Evolutionary conservation across 805 yeast genomes (phyloP), one percentile per base, ranked within the genome.

Genomic region (Candida piceae): DNA sequence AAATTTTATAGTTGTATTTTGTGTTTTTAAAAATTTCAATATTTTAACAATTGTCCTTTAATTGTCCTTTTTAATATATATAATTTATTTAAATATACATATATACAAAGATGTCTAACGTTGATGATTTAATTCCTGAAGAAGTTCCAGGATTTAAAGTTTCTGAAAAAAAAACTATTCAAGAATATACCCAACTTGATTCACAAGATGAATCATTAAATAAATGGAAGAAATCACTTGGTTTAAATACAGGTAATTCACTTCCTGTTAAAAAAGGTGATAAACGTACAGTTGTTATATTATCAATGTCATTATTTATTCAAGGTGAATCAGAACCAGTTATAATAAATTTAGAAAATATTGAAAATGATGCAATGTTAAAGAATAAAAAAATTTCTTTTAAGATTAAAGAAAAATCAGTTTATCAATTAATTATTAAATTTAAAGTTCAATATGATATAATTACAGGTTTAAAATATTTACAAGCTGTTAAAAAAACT

Each of bases 161-260:
- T 16, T 74, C 76, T 28, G 74, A 77, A 57, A 69, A 88, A 66
- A 87, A 87, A 55, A 82, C 94, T 13, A 72, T 88, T 29, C 87
- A 76, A 29, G 96, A 88, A 57, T 88, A 88, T 61, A 76, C 80
- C 38, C 72, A 80, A 39, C 63, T 88, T 48, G 97, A 88, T 56
- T 90, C 90, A 10, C 84, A 87, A 50, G 97, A 88, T 58, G 96
- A 86, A 61, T 82, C 94, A 13, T 69, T 88, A 45, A 84, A 82
- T 44, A 85, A 84, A 60, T 88, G 97, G 97, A 89, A 89, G 60
- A 84, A 79, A 39, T 84, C 95, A 1, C 66, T 88, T 22, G 97
- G 97, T 1, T 66, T 88, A 40, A 62, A 78, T 34, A 70, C 77
- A 8, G 79, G 78, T 41, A 53, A 61, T 12, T 60, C 77, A 3